Percentiles rank a stretch among this genome's conserved stretches.
phyloP scores from a whole-genome alignment of 169 alveolate species.

The Babesia ovata region DNA sequence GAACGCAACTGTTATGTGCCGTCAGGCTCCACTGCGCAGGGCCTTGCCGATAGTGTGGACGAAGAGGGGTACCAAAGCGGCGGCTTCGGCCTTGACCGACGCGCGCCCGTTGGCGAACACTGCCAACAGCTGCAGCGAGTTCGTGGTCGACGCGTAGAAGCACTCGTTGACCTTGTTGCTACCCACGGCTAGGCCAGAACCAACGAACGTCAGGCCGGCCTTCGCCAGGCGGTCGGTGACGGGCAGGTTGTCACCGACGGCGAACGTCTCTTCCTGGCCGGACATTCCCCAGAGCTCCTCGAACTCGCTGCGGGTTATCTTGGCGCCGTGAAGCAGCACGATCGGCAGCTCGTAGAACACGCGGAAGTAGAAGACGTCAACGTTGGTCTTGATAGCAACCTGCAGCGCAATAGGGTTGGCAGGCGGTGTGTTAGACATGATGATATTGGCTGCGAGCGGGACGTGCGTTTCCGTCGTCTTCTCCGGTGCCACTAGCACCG shows the following conservation, averaged over 20 bases:
- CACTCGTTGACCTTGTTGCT: conserved; percentile 16
- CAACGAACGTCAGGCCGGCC: conserved; percentile 30
- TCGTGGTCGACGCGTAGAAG: conserved; percentile 57
- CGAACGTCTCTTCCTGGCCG: conserved; percentile 18
- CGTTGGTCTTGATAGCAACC: conserved; percentile 64
- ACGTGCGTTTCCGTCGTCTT: conserved; percentile 55
- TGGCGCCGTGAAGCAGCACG: conserved; percentile 38
- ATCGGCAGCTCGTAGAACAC: conserved; percentile 56
- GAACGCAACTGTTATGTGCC: too few relatives aligned
- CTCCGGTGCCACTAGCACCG: conserved; percentile 52
- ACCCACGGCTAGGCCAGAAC: conserved; percentile 40
- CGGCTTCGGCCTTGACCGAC: conserved; percentile 59
- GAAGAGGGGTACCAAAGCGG: conserved; percentile 53
- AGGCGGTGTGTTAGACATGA: conserved; percentile 56
- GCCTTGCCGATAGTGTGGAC: conserved; percentile 44
- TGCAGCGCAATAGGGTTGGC: conserved; percentile 56
- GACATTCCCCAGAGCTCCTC: conserved; percentile 40
- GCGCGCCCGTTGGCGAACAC: conserved; percentile 15
- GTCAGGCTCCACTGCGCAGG: background rate
- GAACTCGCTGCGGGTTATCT: conserved; percentile 16
- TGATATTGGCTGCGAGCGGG: conserved; percentile 42
- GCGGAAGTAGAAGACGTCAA: conserved; percentile 61
- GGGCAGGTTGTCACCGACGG: background rate
- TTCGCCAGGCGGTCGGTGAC: conserved; percentile 1
- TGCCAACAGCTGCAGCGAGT: conserved; percentile 49